A percentile compares a stretch with the other conserved stretches of the same genome.
Conservation (phyloP, 1,284 basidiomycete genomes). For the Sporisorium graminicola region DNA sequence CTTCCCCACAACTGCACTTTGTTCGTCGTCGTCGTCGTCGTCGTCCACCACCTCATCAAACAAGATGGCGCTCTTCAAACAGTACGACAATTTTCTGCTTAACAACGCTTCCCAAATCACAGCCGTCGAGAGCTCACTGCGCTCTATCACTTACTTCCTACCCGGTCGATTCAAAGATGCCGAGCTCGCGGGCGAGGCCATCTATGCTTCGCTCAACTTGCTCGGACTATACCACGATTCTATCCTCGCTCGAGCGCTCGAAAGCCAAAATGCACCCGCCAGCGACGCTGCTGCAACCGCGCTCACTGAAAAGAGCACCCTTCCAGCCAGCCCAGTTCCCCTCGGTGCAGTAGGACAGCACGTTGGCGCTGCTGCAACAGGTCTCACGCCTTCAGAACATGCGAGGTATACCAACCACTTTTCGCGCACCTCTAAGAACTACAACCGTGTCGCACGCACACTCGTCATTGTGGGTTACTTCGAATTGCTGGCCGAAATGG, state of each 20-base stretch:
- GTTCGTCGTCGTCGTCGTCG: background rate
- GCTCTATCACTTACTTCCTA: conserved; percentile 92
- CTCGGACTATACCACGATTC: conserved; percentile 71
- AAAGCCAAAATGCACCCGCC: conserved; percentile 29
- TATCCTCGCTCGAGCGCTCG: conserved; percentile 67
- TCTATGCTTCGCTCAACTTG: conserved; percentile 70
- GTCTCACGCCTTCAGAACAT: conserved; percentile 67
- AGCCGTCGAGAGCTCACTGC: conserved; percentile 85
- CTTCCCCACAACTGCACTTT: background rate
- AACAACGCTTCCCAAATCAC: conserved; percentile 73
- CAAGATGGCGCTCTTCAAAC: conserved; percentile 57
- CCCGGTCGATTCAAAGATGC: conserved; percentile 97
- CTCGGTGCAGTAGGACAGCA: conserved; percentile 6
- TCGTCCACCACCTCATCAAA: background rate
- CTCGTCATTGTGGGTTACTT: conserved; percentile 68
- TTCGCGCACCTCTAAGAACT: conserved; percentile 59
- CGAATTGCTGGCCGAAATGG: conserved; percentile 71
- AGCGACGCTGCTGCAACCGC: background rate
- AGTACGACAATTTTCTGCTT: conserved; percentile 66
- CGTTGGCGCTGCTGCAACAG: conserved; percentile 17
- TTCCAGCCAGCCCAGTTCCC: no score
- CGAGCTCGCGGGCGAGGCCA: conserved; percentile 75
- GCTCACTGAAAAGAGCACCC: conserved; percentile 11
- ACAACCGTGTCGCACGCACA: conserved; percentile 64
- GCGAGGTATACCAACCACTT: conserved; percentile 70